Percentiles rank a stretch among this genome's conserved stretches.
Conservation (phyloP, 75 land plant species). For the Selaginella tamariscina region DNA sequence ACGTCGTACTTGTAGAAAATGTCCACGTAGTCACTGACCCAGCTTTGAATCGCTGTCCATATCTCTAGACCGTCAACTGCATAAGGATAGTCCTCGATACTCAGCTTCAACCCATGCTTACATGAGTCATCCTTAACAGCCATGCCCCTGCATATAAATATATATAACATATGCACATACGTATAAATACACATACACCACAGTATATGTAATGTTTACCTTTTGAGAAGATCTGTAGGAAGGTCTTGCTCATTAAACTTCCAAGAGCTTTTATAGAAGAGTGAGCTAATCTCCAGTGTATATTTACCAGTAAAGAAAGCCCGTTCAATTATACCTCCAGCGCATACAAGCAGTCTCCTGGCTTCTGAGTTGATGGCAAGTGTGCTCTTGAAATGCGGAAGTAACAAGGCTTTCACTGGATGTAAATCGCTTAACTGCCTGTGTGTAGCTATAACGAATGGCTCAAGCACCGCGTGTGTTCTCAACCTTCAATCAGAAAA, state of each 20-base stretch:
- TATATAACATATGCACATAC: not conserved
- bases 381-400: conserved; percentile 8
- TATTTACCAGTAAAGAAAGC: not conserved
- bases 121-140: not conserved
- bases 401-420: not conserved
- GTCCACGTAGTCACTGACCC: conserved; percentile 4
- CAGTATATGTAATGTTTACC: not conserved
- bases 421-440: conserved; percentile 5
- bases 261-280: not conserved
- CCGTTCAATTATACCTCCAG: not conserved
- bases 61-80: conserved; percentile 10
- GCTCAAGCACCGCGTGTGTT: conserved; percentile 2
- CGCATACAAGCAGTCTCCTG: not conserved
- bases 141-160: conserved; percentile 4
- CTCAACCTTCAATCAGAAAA: not conserved
- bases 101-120: conserved; percentile 8
- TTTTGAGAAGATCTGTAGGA: conserved; percentile 2
- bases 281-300: conserved; percentile 4
- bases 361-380: conserved; percentile 8
- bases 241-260: conserved; percentile 8
- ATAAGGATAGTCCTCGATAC: conserved; percentile 11
- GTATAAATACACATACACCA: not conserved
- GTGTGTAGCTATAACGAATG: conserved; percentile 7
- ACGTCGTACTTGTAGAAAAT: conserved; percentile 1
- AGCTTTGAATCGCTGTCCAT: not conserved